Percentiles rank a stretch among this genome's conserved stretches.
Evolutionary conservation across 2,329 filamentous ascomycete genomes (phyloP).

Genomic region (Rhinocladiella similis): DNA sequence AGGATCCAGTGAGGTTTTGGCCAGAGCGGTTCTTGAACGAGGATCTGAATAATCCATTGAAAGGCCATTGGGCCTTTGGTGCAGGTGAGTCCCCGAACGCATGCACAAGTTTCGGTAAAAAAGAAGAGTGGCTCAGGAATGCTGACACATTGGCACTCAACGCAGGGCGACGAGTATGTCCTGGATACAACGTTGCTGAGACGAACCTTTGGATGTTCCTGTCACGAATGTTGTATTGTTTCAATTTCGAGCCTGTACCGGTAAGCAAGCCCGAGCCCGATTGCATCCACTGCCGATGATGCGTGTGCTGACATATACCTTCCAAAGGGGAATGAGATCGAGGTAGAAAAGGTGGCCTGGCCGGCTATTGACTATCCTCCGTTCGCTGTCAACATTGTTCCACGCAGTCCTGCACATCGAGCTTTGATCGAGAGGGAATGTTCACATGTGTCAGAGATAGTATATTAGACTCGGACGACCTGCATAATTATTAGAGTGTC

Average conservation of each 20-base stretch:
- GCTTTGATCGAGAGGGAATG: slow-evolving; percentile 24
- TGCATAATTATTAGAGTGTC: too few relatives aligned
- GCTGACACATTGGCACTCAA: not conserved
- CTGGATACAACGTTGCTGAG: slow-evolving; percentile 24
- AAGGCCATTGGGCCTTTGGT: slow-evolving; percentile 32
- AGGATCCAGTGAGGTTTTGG: slow-evolving; percentile 27
- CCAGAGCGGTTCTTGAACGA: slow-evolving; percentile 26
- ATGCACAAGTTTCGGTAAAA: not conserved
- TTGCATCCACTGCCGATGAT: not conserved
- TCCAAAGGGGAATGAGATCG: slow-evolving; percentile 16
- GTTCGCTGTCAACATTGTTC: slow-evolving; percentile 32
- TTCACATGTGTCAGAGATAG: not conserved
- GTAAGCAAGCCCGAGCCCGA: slow-evolving; percentile 3
- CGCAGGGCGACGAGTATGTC: slow-evolving; percentile 21
- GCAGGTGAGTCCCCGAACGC: slow-evolving; percentile 12
- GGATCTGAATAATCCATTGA: slow-evolving; percentile 29
- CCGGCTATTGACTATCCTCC: slow-evolving; percentile 29
- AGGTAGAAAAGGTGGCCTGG: slow-evolving; percentile 17
- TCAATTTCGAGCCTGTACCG: slow-evolving; percentile 22
- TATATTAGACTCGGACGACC: not conserved
- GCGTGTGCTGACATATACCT: too few relatives aligned
- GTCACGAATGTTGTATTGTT: slow-evolving; percentile 22
- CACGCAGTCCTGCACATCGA: slow-evolving; percentile 27
- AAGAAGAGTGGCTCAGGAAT: not conserved
- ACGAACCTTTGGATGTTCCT: slow-evolving; percentile 23